phyloP scores from a whole-genome alignment of 441 rosid species.

The Gossypium davidsonii region DNA sequence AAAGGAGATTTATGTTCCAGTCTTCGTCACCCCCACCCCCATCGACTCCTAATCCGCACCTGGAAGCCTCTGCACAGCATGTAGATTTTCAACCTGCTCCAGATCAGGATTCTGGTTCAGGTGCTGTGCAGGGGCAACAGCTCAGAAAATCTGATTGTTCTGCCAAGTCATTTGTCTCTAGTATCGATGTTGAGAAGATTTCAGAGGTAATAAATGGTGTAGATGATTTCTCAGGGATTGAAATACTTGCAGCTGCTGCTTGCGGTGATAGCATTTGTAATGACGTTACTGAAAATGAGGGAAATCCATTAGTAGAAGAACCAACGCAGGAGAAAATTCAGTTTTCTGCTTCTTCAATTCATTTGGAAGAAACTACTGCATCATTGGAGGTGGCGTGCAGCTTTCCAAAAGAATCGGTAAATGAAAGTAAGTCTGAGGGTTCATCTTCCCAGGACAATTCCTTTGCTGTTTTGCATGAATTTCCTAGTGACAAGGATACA shows the following conservation, averaged over 20 bases:
- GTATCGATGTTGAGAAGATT: conserved; percentile 10
- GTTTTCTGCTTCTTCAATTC: conserved; percentile 15
- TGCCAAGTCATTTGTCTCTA: conserved; percentile 12
- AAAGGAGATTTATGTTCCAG: conserved; percentile 31
- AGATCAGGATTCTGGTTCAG: conserved; percentile 11
- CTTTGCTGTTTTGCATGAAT: conserved; percentile 14
- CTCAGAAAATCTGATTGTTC: conserved; percentile 12
- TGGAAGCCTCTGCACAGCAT: conserved; percentile 22
- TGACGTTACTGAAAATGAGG: conserved; percentile 14
- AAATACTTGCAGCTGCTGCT: conserved; percentile 44
- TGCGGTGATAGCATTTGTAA: conserved; percentile 17
- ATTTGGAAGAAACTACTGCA: conserved; percentile 16
- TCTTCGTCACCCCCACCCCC: conserved; percentile 31
- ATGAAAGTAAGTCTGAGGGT: conserved; percentile 21
- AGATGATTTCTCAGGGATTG: conserved; percentile 52
- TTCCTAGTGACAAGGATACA: conserved; percentile 7
- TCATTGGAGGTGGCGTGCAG: background rate
- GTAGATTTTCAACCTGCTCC: conserved; percentile 12
- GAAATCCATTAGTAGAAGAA: conserved; percentile 16
- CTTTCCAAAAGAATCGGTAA: conserved; percentile 11
- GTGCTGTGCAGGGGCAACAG: conserved; percentile 5
- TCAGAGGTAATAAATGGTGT: conserved; percentile 8
- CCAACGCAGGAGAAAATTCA: conserved; percentile 15
- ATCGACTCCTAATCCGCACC: conserved; percentile 7
- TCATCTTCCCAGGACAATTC: conserved; percentile 20